Base-by-base conservation (phyloP, 192 early-diverging fungal species). In the Geranomyces variabilis region DNA sequence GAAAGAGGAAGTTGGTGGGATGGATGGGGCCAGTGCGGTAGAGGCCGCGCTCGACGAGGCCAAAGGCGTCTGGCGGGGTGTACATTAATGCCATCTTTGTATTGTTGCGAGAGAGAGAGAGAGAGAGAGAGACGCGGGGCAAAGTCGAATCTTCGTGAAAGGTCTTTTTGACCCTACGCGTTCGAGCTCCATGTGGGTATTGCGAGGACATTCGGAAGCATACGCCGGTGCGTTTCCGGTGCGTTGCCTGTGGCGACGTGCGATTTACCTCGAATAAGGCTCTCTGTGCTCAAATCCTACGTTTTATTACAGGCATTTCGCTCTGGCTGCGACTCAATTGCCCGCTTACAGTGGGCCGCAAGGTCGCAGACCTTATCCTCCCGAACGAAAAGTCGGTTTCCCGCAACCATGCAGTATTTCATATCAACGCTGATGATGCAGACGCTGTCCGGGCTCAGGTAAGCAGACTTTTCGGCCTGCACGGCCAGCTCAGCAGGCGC, bases 11-110 rank as follows among this genome's bases (percentile, higher is more conserved):
- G 68, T 95, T 84, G 41, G 84, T 71, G 21, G 85, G 81, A 7
- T 90, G 86, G 26, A 96, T 77, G 53, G 90, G 88, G 44, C 89
- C 89, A 15, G 91, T 92, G 4, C 96, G 89, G 73, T 96, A 96
- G 2, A 98, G 80, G 17, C 92, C 92, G 45, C 85, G 83, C 66
- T 97, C 95, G 21, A 98, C 93, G 51, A 91, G 91, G 22, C 93
- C 94, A 80, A 94, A 97, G 8, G 91, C 87, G 63, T 96, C 94
- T 5, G 79, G 75, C 7, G 79, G 70, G 5, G 65, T 75, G 43
- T 64, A 31, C 21, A 75, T 36, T 15, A 26, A 45, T 1, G 73
- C 56, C 71, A 73, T 73, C 46, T 10, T 47, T 47, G 46, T 47
- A n/a, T n/a, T n/a, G n/a, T n/a, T n/a, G n/a, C n/a, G n/a, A n/a